phyloP scores from a whole-genome alignment of 257 asterid genomes.

The Lavandula angustifolia region DNA sequence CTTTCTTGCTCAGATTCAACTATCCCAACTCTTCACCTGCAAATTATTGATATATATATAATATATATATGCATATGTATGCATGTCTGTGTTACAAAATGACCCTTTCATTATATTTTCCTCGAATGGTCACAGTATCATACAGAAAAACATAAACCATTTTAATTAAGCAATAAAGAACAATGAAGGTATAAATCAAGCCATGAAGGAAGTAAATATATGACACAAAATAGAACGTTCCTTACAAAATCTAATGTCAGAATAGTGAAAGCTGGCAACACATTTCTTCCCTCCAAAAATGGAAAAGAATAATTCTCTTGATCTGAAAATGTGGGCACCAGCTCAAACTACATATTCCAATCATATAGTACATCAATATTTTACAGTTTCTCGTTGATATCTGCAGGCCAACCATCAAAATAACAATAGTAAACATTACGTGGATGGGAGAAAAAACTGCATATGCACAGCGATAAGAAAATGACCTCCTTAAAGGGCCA shows the following conservation, averaged over 20 bases:
- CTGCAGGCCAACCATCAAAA: constrained; percentile 26
- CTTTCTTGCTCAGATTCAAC: neutral
- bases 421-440: neutral
- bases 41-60: too few species aligned
- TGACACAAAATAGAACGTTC: neutral
- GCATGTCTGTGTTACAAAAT: too few species aligned
- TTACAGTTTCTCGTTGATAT: constrained; percentile 24
- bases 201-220: too few species aligned
- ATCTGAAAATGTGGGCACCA: too few species aligned
- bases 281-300: constrained; percentile 31
- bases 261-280: constrained; percentile 26
- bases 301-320: constrained; percentile 20
- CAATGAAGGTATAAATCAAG: too few species aligned
- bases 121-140: too few species aligned
- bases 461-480: constrained; percentile 16
- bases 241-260: constrained; percentile 6
- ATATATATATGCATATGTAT: too few species aligned
- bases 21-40: neutral
- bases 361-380: constrained; percentile 2
- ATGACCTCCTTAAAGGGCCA: constrained; percentile 74
- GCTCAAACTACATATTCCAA: too few species aligned
- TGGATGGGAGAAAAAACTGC: neutral
- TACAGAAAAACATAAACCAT: too few species aligned
- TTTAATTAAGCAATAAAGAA: too few species aligned
- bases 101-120: too few species aligned